A percentile compares a stretch with the other conserved stretches of the same genome.
Evolutionary conservation across 768 basidiomycete genomes (phyloP).

Genomic region (Lactarius vividus): DNA sequence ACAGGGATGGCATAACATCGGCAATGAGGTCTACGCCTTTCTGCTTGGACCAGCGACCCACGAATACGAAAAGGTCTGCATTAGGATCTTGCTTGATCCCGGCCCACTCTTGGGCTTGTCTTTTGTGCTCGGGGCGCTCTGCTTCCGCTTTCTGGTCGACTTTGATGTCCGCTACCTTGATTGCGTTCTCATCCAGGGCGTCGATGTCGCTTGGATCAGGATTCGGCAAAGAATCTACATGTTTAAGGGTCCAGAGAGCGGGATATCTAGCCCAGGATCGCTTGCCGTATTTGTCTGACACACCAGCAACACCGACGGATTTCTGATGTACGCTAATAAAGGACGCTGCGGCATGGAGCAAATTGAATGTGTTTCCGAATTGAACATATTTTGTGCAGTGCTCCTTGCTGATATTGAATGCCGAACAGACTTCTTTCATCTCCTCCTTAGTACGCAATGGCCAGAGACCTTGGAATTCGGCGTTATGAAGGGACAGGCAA

Average conservation of each 20-base stretch:
- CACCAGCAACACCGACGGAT: conserved; percentile 90
- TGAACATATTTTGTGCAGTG: conserved; percentile 96
- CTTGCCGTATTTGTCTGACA: conserved; percentile 97
- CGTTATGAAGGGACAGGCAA: conserved; percentile 92
- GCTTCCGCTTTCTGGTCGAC: conserved; percentile 82
- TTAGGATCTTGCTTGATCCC: conserved; percentile 87
- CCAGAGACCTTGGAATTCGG: conserved; percentile 97
- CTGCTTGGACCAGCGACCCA: conserved; percentile 97
- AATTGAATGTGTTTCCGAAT: conserved; percentile 96
- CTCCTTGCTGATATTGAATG: conserved; percentile 96
- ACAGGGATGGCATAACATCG: conserved; percentile 90
- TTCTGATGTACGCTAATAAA: conserved; percentile 94
- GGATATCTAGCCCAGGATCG: conserved; percentile 97
- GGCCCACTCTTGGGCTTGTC: conserved; percentile 95
- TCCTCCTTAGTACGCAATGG: conserved; percentile 95
- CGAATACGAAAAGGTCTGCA: conserved; percentile 91
- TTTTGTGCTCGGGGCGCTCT: conserved; percentile 86
- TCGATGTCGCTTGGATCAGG: conserved; percentile 95
- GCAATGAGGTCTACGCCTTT: conserved; percentile 98
- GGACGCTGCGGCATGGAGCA: conserved; percentile 89
- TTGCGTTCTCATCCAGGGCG: conserved; percentile 78
- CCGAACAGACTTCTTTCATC: conserved; percentile 97
- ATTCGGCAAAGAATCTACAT: conserved; percentile 93
- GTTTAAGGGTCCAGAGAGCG: conserved; percentile 92
- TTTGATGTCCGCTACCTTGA: conserved; percentile 66